These are phyloP conservation scores for Hemisphaericaspora lyxosophila DNA, from an alignment of 1,139 yeast genomes.

Conservation along the genomic window DNA sequence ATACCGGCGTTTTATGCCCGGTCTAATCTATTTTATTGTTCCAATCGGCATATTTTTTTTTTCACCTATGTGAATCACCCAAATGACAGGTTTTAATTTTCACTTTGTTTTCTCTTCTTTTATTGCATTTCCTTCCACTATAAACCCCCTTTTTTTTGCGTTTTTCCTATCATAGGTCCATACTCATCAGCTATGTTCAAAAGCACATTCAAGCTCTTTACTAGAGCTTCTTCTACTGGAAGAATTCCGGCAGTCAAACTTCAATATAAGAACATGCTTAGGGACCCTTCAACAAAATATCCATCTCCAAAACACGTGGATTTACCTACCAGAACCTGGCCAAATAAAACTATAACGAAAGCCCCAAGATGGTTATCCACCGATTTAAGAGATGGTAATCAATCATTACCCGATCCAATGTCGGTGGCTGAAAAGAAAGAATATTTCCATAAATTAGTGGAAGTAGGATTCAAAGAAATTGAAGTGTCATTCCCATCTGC, in stretches of 20 bases:
- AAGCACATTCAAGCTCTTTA: slow-evolving; percentile 22
- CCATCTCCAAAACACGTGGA: slow-evolving; percentile 64
- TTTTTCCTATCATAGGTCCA: slow-evolving; percentile 1
- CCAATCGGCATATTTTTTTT: too few species aligned
- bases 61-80: neutral
- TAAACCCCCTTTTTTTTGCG: neutral
- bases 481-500: slow-evolving; percentile 98
- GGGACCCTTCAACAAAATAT: slow-evolving; percentile 80
- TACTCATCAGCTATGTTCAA: slow-evolving; percentile 23
- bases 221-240: slow-evolving; percentile 23
- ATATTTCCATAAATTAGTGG: slow-evolving; percentile 82
- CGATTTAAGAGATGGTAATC: slow-evolving; percentile 95
- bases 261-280: slow-evolving; percentile 33
- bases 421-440: slow-evolving; percentile 83
- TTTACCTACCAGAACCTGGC: slow-evolving; percentile 86
- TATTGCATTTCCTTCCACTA: too few species aligned
- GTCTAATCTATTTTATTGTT: neutral
- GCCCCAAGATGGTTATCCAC: slow-evolving; percentile 97
- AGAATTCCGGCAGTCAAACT: slow-evolving; percentile 18
- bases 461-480: slow-evolving; percentile 91
- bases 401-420: slow-evolving; percentile 97
- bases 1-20: neutral
- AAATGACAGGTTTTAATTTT: neutral
- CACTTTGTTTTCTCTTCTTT: neutral
- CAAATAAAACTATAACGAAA: slow-evolving; percentile 65